Evolutionary conservation across 805 yeast genomes (phyloP).

Genomic region (Sugiyamaella mastotermitis): DNA sequence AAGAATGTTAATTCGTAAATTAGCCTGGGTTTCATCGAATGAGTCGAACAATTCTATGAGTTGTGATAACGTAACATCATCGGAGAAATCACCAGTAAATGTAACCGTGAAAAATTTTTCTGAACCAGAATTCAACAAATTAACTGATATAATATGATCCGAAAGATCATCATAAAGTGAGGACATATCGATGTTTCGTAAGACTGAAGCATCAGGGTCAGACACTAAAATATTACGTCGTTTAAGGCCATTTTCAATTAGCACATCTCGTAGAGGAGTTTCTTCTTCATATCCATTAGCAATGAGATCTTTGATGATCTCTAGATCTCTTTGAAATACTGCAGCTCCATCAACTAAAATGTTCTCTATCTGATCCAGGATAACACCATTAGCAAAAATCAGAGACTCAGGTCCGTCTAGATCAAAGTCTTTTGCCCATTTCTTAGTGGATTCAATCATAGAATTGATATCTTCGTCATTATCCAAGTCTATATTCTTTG

Average conservation of each 20-base stretch:
- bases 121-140: no score
- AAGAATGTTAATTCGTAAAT: no score
- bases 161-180: constrained; percentile 5
- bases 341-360: constrained; percentile 14
- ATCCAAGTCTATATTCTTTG: not conserved
- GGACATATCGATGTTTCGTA: constrained; percentile 27
- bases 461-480: not conserved
- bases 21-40: constrained; percentile 10
- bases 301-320: constrained; percentile 20
- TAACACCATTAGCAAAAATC: constrained; percentile 62
- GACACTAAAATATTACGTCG: constrained; percentile 45
- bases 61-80: constrained; percentile 37
- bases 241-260: constrained; percentile 39
- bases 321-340: constrained; percentile 46
- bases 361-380: constrained; percentile 12
- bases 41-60: constrained; percentile 33
- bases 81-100: constrained; percentile 47
- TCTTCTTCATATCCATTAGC: constrained; percentile 20
- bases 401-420: constrained; percentile 42
- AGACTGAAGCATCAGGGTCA: constrained; percentile 39
- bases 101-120: no score
- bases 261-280: constrained; percentile 27
- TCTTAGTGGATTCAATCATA: constrained; percentile 12
- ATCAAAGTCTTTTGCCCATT: constrained; percentile 31
- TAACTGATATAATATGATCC: no score